Evolutionary conservation across 805 yeast genomes (phyloP).

Genomic region (Sugiyamaella valdiviana): DNA sequence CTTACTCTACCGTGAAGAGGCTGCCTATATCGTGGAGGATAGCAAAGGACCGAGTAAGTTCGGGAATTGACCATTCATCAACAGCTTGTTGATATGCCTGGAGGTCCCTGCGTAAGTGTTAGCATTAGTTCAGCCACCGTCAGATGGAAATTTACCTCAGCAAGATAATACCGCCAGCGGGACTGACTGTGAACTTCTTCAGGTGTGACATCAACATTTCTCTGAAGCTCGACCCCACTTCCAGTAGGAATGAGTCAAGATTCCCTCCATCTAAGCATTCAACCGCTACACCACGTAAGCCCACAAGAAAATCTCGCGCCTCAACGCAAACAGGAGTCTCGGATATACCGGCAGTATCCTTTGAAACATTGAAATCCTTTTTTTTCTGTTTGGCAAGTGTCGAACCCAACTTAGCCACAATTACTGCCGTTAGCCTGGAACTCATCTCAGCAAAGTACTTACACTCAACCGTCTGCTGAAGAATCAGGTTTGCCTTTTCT

Average conservation of each 20-base stretch:
- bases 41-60: conserved; percentile 56
- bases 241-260: conserved; percentile 44
- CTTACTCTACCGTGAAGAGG: conserved; percentile 66
- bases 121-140: neutral
- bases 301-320: conserved; percentile 47
- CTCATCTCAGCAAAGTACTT: too few species aligned
- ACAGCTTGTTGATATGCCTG: conserved; percentile 65
- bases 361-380: conserved; percentile 56
- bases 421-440: conserved; percentile 25
- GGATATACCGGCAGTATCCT: conserved; percentile 23
- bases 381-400: conserved; percentile 62
- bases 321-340: conserved; percentile 69
- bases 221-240: conserved; percentile 54
- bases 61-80: conserved; percentile 60
- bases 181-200: conserved; percentile 66
- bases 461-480: conserved; percentile 49
- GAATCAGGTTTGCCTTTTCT: conserved; percentile 54
- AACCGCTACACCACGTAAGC: conserved; percentile 37
- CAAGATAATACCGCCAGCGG: conserved; percentile 74
- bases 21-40: conserved; percentile 77
- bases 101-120: conserved; percentile 48
- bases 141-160: too few species aligned
- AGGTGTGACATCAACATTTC: conserved; percentile 62
- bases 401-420: conserved; percentile 44
- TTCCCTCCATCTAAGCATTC: conserved; percentile 42